phyloP scores from a whole-genome alignment of 1,139 yeast genomes.

The Magnusiomyces suaveolens region DNA sequence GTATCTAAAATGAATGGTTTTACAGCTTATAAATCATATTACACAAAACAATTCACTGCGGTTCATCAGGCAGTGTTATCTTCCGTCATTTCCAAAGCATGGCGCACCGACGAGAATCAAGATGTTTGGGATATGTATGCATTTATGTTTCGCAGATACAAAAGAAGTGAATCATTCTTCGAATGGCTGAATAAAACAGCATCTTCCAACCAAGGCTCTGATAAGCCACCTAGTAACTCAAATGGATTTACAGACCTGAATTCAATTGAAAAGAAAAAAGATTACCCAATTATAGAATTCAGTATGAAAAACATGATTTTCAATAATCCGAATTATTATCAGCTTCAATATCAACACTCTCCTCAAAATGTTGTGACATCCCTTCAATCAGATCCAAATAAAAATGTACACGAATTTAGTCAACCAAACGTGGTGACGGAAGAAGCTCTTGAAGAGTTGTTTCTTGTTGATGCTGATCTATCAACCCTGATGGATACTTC shows the following conservation, averaged over 20 bases:
- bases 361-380: neutral
- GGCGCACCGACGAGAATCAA: slow-evolving; percentile 11
- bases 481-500: neutral
- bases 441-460: neutral
- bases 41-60: slow-evolving; percentile 5
- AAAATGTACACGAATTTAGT: no score
- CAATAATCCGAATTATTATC: neutral
- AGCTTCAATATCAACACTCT: neutral
- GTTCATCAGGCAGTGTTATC: slow-evolving; percentile 11
- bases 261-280: neutral
- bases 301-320: neutral
- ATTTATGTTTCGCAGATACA: slow-evolving; percentile 8
- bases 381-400: neutral
- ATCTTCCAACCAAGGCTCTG: neutral
- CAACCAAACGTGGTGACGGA: neutral
- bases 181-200: slow-evolving; percentile 8
- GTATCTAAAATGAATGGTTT: slow-evolving; percentile 11
- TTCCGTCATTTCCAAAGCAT: slow-evolving; percentile 10
- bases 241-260: neutral
- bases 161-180: slow-evolving; percentile 8
- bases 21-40: slow-evolving; percentile 13
- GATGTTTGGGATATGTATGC: slow-evolving; percentile 13
- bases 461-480: neutral
- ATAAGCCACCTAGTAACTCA: neutral
- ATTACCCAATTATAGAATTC: neutral